phyloP scores from a whole-genome alignment of 2,329 filamentous ascomycete genomes.

The Trichoderma simmonsii region DNA sequence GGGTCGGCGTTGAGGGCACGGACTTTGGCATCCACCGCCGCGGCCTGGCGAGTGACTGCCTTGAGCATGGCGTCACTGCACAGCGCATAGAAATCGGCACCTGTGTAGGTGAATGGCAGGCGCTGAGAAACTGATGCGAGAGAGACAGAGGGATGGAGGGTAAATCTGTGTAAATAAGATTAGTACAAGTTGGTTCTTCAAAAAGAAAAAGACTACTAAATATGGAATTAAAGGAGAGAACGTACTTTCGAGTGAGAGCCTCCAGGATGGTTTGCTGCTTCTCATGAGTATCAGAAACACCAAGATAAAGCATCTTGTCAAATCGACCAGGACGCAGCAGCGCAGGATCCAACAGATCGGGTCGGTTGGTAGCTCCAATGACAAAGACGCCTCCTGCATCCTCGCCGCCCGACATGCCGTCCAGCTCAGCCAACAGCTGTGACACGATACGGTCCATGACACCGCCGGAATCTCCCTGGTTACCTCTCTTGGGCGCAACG shows the following conservation, averaged over 20 bases:
- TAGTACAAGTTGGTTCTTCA: background rate
- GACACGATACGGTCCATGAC: slow-evolving; percentile 98
- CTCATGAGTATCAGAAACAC: slow-evolving; percentile 92
- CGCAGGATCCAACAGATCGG: slow-evolving; percentile 88
- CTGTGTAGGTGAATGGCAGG: slow-evolving; percentile 93
- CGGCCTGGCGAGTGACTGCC: slow-evolving; percentile 87
- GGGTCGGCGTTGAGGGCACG: slow-evolving; percentile 58
- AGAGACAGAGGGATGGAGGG: slow-evolving; percentile 74
- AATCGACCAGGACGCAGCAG: slow-evolving; percentile 86
- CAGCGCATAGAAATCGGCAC: slow-evolving; percentile 93
- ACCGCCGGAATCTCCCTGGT: slow-evolving; percentile 93
- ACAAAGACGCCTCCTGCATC: slow-evolving; percentile 89
- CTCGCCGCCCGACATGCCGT: slow-evolving; percentile 94
- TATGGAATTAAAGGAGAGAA: background rate
- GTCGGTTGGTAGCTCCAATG: slow-evolving; percentile 92
- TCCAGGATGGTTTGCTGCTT: slow-evolving; percentile 95
- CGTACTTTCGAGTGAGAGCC: slow-evolving; percentile 88
- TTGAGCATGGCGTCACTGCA: slow-evolving; percentile 99
- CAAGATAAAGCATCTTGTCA: slow-evolving; percentile 97
- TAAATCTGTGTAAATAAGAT: slow-evolving; percentile 59
- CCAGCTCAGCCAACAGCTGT: slow-evolving; percentile 88
- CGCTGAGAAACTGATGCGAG: slow-evolving; percentile 69
- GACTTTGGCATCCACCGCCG: slow-evolving; percentile 80
- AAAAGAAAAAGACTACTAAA: background rate
- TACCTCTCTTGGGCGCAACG: slow-evolving; percentile 92